phyloP scores from a whole-genome alignment of 257 asterid genomes.

The Schizonepeta tenuifolia region DNA sequence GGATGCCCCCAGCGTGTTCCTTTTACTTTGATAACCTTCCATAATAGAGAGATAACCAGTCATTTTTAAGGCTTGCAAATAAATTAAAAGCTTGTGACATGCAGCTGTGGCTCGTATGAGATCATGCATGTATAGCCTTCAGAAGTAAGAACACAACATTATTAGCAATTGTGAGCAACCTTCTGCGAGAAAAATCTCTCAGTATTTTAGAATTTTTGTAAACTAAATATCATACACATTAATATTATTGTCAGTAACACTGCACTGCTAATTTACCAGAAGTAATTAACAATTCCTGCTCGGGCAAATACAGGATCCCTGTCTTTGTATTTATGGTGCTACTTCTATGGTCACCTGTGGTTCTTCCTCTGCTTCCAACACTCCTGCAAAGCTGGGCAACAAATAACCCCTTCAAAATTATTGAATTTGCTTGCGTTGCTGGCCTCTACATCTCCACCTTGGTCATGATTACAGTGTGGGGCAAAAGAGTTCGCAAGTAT shows the following conservation, averaged over 20 bases:
- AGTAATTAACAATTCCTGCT: constrained; percentile 11
- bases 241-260: constrained; percentile 1
- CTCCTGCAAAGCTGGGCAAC: constrained; percentile 82
- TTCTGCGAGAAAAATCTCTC: constrained; percentile 11
- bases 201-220: constrained; percentile 7
- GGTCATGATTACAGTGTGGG: constrained; percentile 82
- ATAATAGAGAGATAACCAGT: not conserved
- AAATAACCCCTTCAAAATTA: constrained; percentile 57
- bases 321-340: constrained; percentile 86
- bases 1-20: not conserved
- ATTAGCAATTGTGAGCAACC: not conserved
- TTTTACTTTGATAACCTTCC: too few species aligned
- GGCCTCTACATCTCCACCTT: constrained; percentile 74
- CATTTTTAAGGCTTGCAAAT: not conserved
- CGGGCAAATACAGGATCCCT: constrained; percentile 58
- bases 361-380: constrained; percentile 85
- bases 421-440: constrained; percentile 75
- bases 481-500: constrained; percentile 81
- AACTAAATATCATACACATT: not conserved
- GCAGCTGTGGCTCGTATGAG: not conserved
- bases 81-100: not conserved
- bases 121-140: not conserved
- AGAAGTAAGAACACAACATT: not conserved
- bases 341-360: constrained; percentile 91
- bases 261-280: constrained; percentile 21